Base-by-base conservation (phyloP, 441 rosid genomes). In the Pelargonium cotyledonis region DNA sequence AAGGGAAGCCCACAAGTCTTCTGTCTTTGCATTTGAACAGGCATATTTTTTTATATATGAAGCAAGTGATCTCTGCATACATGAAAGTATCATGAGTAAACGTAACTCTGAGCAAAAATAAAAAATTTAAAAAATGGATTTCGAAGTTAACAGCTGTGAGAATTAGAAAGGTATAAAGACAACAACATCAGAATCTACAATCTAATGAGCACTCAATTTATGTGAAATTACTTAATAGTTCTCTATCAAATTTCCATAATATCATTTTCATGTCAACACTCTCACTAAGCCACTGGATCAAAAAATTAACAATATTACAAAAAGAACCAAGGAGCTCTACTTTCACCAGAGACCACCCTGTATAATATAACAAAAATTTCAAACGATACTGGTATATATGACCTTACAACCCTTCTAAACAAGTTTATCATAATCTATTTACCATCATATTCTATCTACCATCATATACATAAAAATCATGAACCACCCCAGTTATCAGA, bases 21-120 rank as follows among this genome's bases (percentile, higher is more conserved):
- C 97, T 21, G 97, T 95, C 88, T 85, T 95, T 3, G 95, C 96
- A 77, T 95, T 95, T 51, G 88, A 87, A 85, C 75, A 92, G 15
- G 95, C 92, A 74, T 86, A 79, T 6, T 71, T 88, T 79, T 88
- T 85, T 41, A 95, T 88, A 78, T 95, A 95, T 18, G 95, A 74
- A 84, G 97, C 97, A 79, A 95, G 95, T 29, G 97, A 90, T 70
- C 79, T 85, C 99, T 90, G 88, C 73, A 70, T 72, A 65, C 57
- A 77, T 66, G 68, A 68, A 72, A 19, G 40, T 60, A 26, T 44
- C 51, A 66, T 14, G 40, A 12, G 18, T 49, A 35, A 71, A n/a
- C 31, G 67, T 26, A 26, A 26, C 31, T 26, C 31, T 2, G 3
- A 26, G 31, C 31, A 26, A 26, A 26, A 26, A 26, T 26, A 26